These are phyloP conservation scores for Ramularia collo-cygni DNA, from an alignment of 2,329 filamentous ascomycete species.

Conservation along the genomic window DNA sequence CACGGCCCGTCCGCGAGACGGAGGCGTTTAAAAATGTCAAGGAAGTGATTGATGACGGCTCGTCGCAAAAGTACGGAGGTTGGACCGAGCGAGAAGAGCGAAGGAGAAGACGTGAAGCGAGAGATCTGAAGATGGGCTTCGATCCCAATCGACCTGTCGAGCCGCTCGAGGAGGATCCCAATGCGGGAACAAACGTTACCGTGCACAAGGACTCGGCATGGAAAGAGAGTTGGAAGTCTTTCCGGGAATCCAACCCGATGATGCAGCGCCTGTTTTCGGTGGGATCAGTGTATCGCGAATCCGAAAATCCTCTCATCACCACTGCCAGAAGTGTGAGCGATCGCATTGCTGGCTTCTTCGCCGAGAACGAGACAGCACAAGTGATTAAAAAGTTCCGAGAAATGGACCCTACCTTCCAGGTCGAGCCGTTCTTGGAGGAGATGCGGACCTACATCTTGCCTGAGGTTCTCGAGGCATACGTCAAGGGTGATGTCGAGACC, in stretches of 20 bases:
- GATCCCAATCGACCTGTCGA: conserved; percentile 42
- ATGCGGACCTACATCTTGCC: conserved; percentile 97
- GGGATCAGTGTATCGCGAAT: conserved; percentile 86
- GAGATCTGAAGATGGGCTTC: conserved; percentile 50
- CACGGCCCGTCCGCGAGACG: conserved; percentile 85
- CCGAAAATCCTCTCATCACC: conserved; percentile 89
- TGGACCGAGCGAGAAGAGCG: conserved; percentile 97
- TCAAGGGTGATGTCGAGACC: conserved; percentile 87
- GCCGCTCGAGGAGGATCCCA: conserved; percentile 75
- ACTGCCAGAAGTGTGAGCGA: conserved; percentile 93
- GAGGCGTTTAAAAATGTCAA: conserved; percentile 91
- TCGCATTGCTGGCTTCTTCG: conserved; percentile 88
- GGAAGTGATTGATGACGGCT: conserved; percentile 93
- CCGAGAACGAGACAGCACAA: conserved; percentile 94
- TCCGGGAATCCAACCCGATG: conserved; percentile 80
- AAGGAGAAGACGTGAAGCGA: conserved; percentile 65
- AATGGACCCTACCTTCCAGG: conserved; percentile 91
- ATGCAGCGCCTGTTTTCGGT: conserved; percentile 84
- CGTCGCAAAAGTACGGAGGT: conserved; percentile 89
- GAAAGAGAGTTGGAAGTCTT: conserved; percentile 98
- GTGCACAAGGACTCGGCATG: conserved; percentile 94
- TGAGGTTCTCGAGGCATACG: conserved; percentile 94
- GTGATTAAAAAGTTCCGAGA: conserved; percentile 97
- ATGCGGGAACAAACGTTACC: conserved; percentile 88
- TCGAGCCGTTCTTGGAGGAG: conserved; percentile 90